Evolutionary conservation across 495 filamentous ascomycete species (phyloP), one percentile per base, ranked within the genome.

Genomic region (Aspergillus ostianus): DNA sequence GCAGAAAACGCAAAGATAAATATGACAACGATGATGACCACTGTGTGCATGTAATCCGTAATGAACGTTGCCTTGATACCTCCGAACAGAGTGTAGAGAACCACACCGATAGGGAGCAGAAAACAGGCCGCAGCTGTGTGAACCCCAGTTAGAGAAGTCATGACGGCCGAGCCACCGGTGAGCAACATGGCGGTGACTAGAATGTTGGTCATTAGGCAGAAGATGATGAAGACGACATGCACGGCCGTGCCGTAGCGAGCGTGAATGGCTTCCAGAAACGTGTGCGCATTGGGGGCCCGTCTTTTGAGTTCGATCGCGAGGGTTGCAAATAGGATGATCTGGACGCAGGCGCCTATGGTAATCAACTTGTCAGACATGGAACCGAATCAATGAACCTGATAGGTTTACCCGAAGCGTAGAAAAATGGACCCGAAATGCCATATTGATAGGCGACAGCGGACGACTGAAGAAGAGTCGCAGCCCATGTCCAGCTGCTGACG

Each of bases 401-500:
- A 19, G 19, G 57, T 69, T 47, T 23, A 75, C 75, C 83, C 27
- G 82, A 83, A 12, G 85, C 84, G 70, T 96, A 96, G 90, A 89
- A 97, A 72, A 97, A 95, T 1, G 93, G 92, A 0, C 93, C 93
- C 0, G 90, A 93, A 46, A 97, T 88, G 58, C 93, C 93, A 69
- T 98, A 98, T 57, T 86, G 79, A 74, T 97, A 98, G 62, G 93
- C 92, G 51, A 98, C 90, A 29, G 86, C 86, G 12, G 91, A 88
- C n/a, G 85, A 89, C 70, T 97, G 93, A n/a, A 78, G 69, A 26
- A 76, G 73, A 23, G 76, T 80, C 29, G 78, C 80, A 26, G 77
- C 78, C 91, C 92, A 97, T 8, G 93, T 97, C 93, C 93, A 98
- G 47, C 88, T 92, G 59, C 89, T 93, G 19, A 97, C 93, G 45